Conservation (phyloP, 345 rosid species). For the Ceriops tagal region DNA sequence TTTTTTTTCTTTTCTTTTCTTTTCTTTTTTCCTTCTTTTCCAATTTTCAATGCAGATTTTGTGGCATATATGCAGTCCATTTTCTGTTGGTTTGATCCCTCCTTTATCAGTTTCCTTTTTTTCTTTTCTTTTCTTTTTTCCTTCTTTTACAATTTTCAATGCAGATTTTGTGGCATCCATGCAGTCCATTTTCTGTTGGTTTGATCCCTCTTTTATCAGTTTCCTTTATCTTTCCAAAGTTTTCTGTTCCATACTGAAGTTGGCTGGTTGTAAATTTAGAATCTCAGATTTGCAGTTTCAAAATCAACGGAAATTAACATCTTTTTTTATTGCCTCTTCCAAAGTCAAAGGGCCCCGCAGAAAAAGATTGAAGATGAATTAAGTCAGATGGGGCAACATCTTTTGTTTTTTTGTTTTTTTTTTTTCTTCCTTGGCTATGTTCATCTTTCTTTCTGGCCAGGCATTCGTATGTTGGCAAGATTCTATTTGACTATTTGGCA, state of each 20-base stretch:
- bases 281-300: no score
- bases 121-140: neutral
- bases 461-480: neutral
- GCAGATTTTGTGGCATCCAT: neutral
- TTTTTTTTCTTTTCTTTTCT: no score
- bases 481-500: neutral
- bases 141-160: neutral
- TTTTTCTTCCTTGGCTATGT: neutral
- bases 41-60: neutral
- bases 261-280: no score
- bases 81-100: no score
- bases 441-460: neutral
- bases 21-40: neutral
- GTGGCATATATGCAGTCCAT: neutral
- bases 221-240: no score
- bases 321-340: neutral
- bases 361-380: neutral
- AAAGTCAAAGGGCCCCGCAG: constrained; percentile 13
- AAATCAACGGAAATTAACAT: no score
- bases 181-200: neutral
- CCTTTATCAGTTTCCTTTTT: no score
- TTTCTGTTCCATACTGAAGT: no score
- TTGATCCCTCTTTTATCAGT: no score
- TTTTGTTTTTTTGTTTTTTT: neutral
- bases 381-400: neutral